A percentile compares a stretch with the other conserved stretches of the same genome.
phyloP scores from a whole-genome alignment of 208 protist species.

The Angomonas ambiguus region DNA sequence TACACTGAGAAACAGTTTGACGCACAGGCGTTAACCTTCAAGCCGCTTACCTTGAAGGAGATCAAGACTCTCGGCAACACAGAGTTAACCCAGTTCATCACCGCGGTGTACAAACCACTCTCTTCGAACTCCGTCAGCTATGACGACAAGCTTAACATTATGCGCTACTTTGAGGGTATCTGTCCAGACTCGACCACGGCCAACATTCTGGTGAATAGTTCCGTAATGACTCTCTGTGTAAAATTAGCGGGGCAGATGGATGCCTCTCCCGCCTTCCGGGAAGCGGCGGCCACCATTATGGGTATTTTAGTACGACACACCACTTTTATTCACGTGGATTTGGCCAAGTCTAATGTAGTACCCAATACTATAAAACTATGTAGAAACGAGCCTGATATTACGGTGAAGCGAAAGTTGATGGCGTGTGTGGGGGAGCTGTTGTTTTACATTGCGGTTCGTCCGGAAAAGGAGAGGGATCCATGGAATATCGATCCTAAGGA shows the following conservation, averaged over 20 bases:
- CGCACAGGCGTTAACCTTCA: slow-evolving; percentile 50
- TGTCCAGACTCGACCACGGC: slow-evolving; percentile 64
- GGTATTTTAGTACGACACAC: slow-evolving; percentile 85
- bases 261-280: slow-evolving; percentile 40
- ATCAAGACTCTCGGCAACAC: slow-evolving; percentile 44
- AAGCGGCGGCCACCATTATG: slow-evolving; percentile 72
- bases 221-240: slow-evolving; percentile 85
- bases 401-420: slow-evolving; percentile 69
- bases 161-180: slow-evolving; percentile 86
- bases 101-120: slow-evolving; percentile 42
- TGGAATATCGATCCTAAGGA: slow-evolving; percentile 51
- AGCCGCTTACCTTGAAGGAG: slow-evolving; percentile 40
- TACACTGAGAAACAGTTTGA: slow-evolving; percentile 69
- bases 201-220: slow-evolving; percentile 88
- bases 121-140: slow-evolving; percentile 18
- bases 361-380: slow-evolving; percentile 49
- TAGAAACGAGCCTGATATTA: slow-evolving; percentile 42
- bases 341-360: slow-evolving; percentile 64
- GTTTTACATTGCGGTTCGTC: slow-evolving; percentile 86
- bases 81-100: slow-evolving; percentile 52
- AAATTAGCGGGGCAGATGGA: slow-evolving; percentile 55
- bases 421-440: slow-evolving; percentile 86
- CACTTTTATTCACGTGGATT: slow-evolving; percentile 57
- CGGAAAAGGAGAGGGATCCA: slow-evolving; percentile 40
- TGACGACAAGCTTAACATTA: slow-evolving; percentile 70